phyloP scores from a whole-genome alignment of 106 monocot genomes.

The Agapanthus africanus region DNA sequence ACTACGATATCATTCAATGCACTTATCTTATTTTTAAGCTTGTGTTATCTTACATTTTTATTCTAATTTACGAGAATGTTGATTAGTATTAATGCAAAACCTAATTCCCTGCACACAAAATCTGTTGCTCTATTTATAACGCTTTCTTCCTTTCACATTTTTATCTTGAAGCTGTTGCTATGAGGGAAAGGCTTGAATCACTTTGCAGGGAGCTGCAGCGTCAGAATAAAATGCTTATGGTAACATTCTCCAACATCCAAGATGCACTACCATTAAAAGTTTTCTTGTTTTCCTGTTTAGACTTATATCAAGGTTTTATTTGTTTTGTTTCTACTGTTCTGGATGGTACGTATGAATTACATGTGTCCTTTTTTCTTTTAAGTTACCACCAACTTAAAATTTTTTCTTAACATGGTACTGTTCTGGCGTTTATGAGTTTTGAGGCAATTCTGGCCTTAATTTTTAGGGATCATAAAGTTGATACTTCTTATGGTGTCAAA shows the following conservation, averaged over 20 bases:
- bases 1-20: background rate
- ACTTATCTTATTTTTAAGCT: background rate
- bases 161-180: conserved; percentile 69
- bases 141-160: conserved; percentile 4
- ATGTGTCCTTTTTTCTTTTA: too few species aligned
- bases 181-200: conserved; percentile 86
- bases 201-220: conserved; percentile 95
- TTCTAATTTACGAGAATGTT: too few species aligned
- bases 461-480: too few species aligned
- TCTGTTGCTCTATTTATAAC: too few species aligned
- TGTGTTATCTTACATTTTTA: background rate
- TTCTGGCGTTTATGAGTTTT: too few species aligned
- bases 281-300: conserved; percentile 3
- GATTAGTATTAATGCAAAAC: background rate
- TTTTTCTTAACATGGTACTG: background rate
- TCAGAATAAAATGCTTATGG: conserved; percentile 97
- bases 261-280: background rate
- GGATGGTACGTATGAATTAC: background rate
- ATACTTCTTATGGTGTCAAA: background rate
- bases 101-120: background rate
- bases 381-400: background rate
- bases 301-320: background rate
- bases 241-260: conserved; percentile 26
- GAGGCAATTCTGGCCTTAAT: too few species aligned
- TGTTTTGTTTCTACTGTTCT: background rate